Conservation (phyloP, 257 asterid genomes). For the Cinchona pubescens region DNA sequence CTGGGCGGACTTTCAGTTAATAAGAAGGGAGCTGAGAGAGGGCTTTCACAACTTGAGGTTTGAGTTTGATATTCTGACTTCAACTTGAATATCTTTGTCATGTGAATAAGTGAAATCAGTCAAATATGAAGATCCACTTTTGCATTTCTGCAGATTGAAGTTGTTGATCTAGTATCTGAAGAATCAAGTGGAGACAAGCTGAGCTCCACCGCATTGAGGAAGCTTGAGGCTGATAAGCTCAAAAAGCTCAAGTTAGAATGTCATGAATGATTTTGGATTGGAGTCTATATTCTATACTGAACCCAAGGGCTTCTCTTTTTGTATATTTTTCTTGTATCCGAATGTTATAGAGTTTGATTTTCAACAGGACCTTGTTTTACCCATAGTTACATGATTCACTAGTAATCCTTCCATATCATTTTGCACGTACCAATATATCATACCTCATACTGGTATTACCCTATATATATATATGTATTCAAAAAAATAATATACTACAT, state of each 20-base stretch:
- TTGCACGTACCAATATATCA: no score
- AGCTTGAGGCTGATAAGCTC: constrained; percentile 63
- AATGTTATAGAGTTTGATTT: neutral
- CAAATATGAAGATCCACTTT: neutral
- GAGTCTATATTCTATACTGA: neutral
- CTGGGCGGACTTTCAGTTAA: constrained; percentile 85
- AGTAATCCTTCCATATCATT: no score
- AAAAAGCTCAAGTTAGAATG: constrained; percentile 33
- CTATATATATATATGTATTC: no score
- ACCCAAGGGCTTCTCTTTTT: neutral
- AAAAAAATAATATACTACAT: no score
- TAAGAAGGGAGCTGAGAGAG: constrained; percentile 73
- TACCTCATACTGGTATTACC: no score
- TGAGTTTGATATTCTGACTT: constrained; percentile 25
- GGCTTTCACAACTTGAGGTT: constrained; percentile 74
- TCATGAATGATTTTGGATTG: constrained; percentile 21
- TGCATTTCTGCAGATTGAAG: constrained; percentile 59
- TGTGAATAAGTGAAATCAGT: no score
- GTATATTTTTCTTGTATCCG: neutral
- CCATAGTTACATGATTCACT: no score
- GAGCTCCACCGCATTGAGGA: constrained; percentile 75
- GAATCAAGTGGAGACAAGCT: constrained; percentile 64
- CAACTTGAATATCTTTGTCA: neutral
- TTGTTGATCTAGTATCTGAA: constrained; percentile 70
- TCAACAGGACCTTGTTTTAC: neutral